These are phyloP conservation scores for Trichoderma harzianum DNA, from an alignment of 2,329 filamentous ascomycete species.

Conservation along the genomic window DNA sequence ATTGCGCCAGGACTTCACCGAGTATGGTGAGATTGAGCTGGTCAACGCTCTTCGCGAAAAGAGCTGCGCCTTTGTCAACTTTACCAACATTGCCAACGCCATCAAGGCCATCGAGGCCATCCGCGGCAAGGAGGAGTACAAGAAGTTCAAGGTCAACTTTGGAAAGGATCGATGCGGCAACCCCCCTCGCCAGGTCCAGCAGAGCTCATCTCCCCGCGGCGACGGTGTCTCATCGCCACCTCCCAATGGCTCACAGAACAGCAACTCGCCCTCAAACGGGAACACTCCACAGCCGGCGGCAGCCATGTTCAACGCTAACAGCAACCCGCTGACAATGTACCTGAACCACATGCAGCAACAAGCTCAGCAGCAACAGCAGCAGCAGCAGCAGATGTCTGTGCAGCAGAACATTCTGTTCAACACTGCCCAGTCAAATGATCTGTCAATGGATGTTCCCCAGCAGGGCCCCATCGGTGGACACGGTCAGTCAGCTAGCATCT, in stretches of 20 bases:
- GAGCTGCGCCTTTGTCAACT: slow-evolving; percentile 99
- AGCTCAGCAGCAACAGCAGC: slow-evolving; percentile 69
- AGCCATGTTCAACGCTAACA: slow-evolving; percentile 74
- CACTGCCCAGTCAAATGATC: slow-evolving; percentile 59
- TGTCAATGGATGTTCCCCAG: slow-evolving; percentile 56
- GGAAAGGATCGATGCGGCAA: slow-evolving; percentile 98
- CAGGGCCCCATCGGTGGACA: slow-evolving; percentile 61
- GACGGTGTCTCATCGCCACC: slow-evolving; percentile 58
- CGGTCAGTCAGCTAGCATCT: slow-evolving; percentile 63
- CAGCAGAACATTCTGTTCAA: slow-evolving; percentile 82
- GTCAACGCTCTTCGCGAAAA: slow-evolving; percentile 97
- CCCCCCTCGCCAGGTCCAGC: slow-evolving; percentile 79
- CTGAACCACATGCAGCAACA: slow-evolving; percentile 77
- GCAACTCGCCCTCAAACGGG: slow-evolving; percentile 53
- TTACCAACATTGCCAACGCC: slow-evolving; percentile 98
- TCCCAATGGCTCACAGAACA: slow-evolving; percentile 58
- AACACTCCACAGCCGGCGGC: slow-evolving; percentile 62
- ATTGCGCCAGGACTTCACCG: slow-evolving; percentile 91
- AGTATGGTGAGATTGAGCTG: slow-evolving; percentile 96
- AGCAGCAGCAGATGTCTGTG: slow-evolving; percentile 66
- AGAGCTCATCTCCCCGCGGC: slow-evolving; percentile 63
- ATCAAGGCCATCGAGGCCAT: slow-evolving; percentile 99
- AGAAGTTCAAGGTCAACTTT: slow-evolving; percentile 99
- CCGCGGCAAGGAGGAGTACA: slow-evolving; percentile 92
- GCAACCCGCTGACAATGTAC: slow-evolving; percentile 91